A percentile compares a stretch with the other conserved stretches of the same genome.
phyloP scores from a whole-genome alignment of 768 basidiomycete species.

The Candolleomyces efflorescens region DNA sequence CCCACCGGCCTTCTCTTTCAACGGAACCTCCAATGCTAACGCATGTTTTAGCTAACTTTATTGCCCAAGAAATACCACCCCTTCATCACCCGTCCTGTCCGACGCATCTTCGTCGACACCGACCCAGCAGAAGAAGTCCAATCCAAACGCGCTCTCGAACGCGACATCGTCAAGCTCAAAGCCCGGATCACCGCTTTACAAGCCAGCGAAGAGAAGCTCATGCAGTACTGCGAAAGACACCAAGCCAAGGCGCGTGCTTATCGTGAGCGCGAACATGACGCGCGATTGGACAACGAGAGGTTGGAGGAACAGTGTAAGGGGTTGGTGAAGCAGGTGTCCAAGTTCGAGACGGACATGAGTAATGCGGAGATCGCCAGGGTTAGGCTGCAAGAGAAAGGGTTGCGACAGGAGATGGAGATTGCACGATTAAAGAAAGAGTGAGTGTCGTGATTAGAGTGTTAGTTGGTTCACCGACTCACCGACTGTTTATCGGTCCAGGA shows the following conservation, averaged over 20 bases:
- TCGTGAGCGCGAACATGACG: neutral
- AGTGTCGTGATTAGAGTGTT: too few species aligned
- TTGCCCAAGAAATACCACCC: conserved; percentile 41
- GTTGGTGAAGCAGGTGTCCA: neutral
- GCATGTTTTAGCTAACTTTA: conserved; percentile 20
- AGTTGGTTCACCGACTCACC: too few species aligned
- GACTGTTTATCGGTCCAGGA: too few species aligned
- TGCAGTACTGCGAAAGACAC: conserved; percentile 6
- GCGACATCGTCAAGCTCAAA: neutral
- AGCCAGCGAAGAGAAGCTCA: neutral
- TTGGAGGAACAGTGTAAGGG: neutral
- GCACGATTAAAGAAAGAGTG: too few species aligned
- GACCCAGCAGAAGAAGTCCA: neutral
- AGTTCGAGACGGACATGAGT: neutral
- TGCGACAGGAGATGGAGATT: neutral
- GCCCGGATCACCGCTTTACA: neutral
- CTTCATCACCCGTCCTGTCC: conserved; percentile 37
- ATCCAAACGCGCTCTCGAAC: neutral
- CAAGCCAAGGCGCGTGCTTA: neutral
- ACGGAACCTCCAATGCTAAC: conserved; percentile 21
- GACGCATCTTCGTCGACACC: conserved; percentile 18
- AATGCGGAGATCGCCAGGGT: neutral
- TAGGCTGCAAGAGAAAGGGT: neutral
- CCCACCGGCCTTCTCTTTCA: conserved; percentile 13
- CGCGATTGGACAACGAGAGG: neutral